Percentiles rank a stretch among this genome's conserved stretches.
Conservation (phyloP, 768 basidiomycete genomes). For the Tricholoma furcatifolium region DNA sequence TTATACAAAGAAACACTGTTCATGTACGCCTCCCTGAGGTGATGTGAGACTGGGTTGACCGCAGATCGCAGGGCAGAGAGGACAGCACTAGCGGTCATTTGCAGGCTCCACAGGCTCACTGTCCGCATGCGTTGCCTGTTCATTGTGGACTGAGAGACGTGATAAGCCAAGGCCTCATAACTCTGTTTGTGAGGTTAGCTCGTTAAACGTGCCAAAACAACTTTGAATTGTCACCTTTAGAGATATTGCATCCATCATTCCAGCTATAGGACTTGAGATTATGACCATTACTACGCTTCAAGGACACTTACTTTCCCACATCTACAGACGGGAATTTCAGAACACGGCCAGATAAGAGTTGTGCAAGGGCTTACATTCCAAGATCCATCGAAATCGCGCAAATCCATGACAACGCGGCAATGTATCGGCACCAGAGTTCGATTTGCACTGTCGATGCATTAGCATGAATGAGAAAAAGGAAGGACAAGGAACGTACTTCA, state of each 20-base stretch:
- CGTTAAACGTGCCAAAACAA: background rate
- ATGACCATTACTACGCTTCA: conserved; percentile 2
- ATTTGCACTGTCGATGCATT: conserved; percentile 63
- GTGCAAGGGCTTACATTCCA: conserved; percentile 77
- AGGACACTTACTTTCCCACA: conserved; percentile 81
- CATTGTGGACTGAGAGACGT: conserved; percentile 89
- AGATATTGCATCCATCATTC: conserved; percentile 88
- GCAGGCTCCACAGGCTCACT: conserved; percentile 92
- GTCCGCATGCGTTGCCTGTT: conserved; percentile 82
- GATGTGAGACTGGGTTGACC: conserved; percentile 64
- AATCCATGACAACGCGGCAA: conserved; percentile 80
- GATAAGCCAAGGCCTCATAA: conserved; percentile 92
- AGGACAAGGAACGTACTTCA: conserved; percentile 67
- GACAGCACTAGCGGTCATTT: conserved; percentile 89
- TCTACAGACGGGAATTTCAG: conserved; percentile 40
- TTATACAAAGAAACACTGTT: conserved; percentile 26
- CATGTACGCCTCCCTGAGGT: conserved; percentile 44
- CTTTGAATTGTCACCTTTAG: conserved; percentile 58
- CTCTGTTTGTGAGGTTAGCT: conserved; percentile 40
- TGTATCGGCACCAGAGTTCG: conserved; percentile 93
- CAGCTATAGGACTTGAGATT: conserved; percentile 53
- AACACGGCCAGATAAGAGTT: conserved; percentile 7
- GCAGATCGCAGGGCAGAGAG: conserved; percentile 74
- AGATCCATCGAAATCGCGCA: conserved; percentile 90
- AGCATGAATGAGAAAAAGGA: conserved; percentile 1